A percentile compares a stretch with the other conserved stretches of the same genome.
These are phyloP conservation scores for Typha latifolia DNA, from an alignment of 176 grass and related monocot species.

Conservation along the genomic window DNA sequence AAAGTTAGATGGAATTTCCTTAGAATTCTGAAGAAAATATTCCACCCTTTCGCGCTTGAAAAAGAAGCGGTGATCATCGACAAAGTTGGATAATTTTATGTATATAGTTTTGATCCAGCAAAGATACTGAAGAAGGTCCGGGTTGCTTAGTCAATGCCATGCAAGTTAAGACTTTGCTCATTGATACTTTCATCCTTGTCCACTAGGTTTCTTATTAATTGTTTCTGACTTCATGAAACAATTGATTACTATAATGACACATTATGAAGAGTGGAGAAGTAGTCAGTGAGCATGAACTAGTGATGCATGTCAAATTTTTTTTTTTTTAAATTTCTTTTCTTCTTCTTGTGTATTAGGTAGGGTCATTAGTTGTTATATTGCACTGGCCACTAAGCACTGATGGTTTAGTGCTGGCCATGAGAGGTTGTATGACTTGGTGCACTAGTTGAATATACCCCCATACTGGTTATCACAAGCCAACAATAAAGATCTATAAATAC, in stretches of 20 bases:
- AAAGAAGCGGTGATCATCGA: background rate
- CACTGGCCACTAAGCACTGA: background rate
- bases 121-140: background rate
- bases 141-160: background rate
- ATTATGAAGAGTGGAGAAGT: slow-evolving; percentile 24
- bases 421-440: too few relatives aligned
- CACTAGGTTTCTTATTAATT: slow-evolving; percentile 7
- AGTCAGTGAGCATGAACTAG: slow-evolving; percentile 15
- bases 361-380: background rate
- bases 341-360: slow-evolving; percentile 23
- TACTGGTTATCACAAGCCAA: too few relatives aligned
- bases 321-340: background rate
- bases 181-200: background rate
- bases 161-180: background rate
- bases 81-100: background rate
- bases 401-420: too few relatives aligned
- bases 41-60: background rate
- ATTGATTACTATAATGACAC: background rate
- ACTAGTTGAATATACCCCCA: too few relatives aligned
- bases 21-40: slow-evolving; percentile 16
- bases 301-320: background rate
- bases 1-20: background rate
- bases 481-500: background rate
- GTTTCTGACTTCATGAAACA: slow-evolving; percentile 2
- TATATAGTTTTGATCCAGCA: background rate